phyloP scores from a whole-genome alignment of 495 filamentous ascomycete genomes.

The Astrothelium subdiscretum region DNA sequence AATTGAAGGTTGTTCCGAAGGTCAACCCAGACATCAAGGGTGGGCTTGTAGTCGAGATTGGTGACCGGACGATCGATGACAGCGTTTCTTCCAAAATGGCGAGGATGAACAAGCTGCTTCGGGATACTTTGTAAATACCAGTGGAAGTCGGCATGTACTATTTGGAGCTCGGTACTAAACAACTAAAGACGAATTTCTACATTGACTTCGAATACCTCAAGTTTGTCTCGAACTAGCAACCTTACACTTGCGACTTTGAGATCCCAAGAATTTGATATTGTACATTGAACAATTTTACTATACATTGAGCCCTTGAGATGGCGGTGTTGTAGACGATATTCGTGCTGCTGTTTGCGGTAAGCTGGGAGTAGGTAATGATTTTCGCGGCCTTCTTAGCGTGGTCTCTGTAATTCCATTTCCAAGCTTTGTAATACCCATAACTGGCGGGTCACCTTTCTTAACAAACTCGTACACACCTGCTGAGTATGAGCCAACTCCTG shows the following conservation, averaged over 20 bases:
- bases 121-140: slow-evolving; percentile 76
- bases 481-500: neutral
- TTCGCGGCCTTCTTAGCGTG: slow-evolving; percentile 63
- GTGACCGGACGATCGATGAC: slow-evolving; percentile 95
- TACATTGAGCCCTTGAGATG: neutral
- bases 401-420: slow-evolving; percentile 68
- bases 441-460: slow-evolving; percentile 77
- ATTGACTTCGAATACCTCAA: neutral
- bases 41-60: slow-evolving; percentile 90
- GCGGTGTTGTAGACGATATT: neutral
- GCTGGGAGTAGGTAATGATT: neutral
- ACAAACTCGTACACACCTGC: slow-evolving; percentile 88
- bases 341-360: neutral
- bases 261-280: too few relatives aligned
- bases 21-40: slow-evolving; percentile 91
- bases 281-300: neutral
- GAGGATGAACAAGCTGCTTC: slow-evolving; percentile 98
- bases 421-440: slow-evolving; percentile 91
- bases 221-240: neutral
- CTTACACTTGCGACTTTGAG: too few relatives aligned
- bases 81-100: slow-evolving; percentile 88
- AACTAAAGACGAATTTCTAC: neutral
- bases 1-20: slow-evolving; percentile 90
- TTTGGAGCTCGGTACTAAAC: neutral
- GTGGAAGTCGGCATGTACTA: neutral